Evolutionary conservation across 2,329 filamentous ascomycete species (phyloP), one percentile per base, ranked within the genome.

Genomic region (Botryotinia convoluta): DNA sequence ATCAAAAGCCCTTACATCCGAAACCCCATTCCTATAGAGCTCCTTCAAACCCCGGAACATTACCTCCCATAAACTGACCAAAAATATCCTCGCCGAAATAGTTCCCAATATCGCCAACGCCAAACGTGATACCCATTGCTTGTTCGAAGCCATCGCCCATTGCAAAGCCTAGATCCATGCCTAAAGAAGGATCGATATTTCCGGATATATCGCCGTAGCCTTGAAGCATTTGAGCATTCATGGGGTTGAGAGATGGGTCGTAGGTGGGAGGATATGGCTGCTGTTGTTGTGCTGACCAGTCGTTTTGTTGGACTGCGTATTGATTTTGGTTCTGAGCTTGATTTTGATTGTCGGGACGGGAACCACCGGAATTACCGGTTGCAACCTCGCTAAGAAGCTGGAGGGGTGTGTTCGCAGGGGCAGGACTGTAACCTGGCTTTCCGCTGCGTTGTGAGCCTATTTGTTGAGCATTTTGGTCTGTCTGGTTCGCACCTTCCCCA

Each of bases 371-470:
- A 59, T 80, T 80, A 32, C 80, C 79, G 1, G 81, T 82, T 44
- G 82, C 82, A 12, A 85, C 83, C 75, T 85, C 84, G 72, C 81
- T 82, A 18, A 83, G 78, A 48, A 83, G 76, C 64, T 82, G 82
- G n/a, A 83, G 79, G 32, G 81, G 80, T 1, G 81, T 83, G 64
- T 81, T 82, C 7, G 78, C 75, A 57, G 79, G 78, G 71, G 77
- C 75, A 60, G 79, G 78, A 71, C 78, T 79, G 65, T 79, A 81
- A 59, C 77, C 74, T 9, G 76, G 60, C 69, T 78, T 78, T 29
- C 63, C 74, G n/a, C 42, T 74, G 69, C 74, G 70, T 72, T 74
- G 51, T 48, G 65, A 20, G 42, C 59, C 67, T 16, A 59, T 42
- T 29, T 37, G 54, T 18, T 48, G 69, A 48, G 62, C 20, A 18